A percentile compares a stretch with the other conserved stretches of the same genome.
Conservation (phyloP, 768 basidiomycete species). For the Leccinellum albellum region DNA sequence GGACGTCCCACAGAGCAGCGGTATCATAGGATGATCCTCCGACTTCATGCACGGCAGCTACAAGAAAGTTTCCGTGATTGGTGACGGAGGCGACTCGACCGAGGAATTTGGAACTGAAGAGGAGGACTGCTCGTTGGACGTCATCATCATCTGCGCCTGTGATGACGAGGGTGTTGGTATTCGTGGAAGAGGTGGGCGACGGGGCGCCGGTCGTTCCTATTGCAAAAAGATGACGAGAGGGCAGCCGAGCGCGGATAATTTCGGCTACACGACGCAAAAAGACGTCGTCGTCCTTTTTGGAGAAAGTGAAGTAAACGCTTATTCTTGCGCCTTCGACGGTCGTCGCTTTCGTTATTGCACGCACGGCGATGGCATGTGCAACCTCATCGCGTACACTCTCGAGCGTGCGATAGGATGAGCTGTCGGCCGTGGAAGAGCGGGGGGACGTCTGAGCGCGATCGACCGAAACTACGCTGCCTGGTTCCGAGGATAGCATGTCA, state of each 20-base stretch:
- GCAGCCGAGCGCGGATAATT: constrained; percentile 40
- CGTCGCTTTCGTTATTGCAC: constrained; percentile 48
- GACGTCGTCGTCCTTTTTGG: constrained; percentile 50
- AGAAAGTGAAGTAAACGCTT: constrained; percentile 58
- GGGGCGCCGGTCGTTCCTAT: constrained; percentile 47
- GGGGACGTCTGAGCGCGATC: neutral
- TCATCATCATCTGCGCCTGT: constrained; percentile 52
- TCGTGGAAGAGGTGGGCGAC: constrained; percentile 21
- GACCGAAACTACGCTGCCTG: constrained; percentile 18
- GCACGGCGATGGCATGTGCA: constrained; percentile 52
- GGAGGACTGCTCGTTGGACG: constrained; percentile 64
- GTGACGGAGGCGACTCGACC: constrained; percentile 46
- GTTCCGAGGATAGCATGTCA: constrained; percentile 25
- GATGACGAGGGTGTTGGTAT: constrained; percentile 50
- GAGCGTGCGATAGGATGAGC: constrained; percentile 41
- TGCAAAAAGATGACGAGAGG: constrained; percentile 49
- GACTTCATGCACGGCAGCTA: constrained; percentile 53
- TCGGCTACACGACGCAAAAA: constrained; percentile 57
- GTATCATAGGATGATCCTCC: constrained; percentile 57
- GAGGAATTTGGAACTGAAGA: constrained; percentile 67
- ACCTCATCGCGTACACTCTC: constrained; percentile 60
- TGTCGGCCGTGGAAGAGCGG: constrained; percentile 1
- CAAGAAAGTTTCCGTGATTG: constrained; percentile 33
- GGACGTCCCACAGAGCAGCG: constrained; percentile 63
- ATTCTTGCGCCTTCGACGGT: constrained; percentile 51